phyloP scores from a whole-genome alignment of 2,329 filamentous ascomycete genomes.

The Fusarium armeniacum region DNA sequence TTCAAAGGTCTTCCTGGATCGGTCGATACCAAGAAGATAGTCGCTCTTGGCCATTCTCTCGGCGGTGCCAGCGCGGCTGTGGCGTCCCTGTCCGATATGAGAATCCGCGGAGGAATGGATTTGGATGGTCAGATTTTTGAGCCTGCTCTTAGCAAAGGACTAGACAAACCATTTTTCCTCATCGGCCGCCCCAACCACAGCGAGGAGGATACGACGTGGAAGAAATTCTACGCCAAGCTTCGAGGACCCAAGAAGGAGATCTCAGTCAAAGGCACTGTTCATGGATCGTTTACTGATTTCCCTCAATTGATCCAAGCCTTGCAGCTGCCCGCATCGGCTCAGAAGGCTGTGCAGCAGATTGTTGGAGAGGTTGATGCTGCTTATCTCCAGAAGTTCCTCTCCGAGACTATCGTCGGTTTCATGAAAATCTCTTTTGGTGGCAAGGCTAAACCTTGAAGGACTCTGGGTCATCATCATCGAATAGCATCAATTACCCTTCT shows the following conservation, averaged over 20 bases:
- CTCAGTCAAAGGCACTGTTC: conserved; percentile 46
- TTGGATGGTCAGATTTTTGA: conserved; percentile 58
- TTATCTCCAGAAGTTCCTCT: conserved; percentile 39
- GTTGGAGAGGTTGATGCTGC: conserved; percentile 34
- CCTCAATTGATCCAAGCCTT: conserved; percentile 49
- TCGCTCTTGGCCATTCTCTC: conserved; percentile 58
- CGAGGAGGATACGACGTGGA: conserved; percentile 53
- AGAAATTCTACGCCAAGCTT: conserved; percentile 49
- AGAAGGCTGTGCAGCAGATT: neutral
- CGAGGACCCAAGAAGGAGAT: conserved; percentile 47
- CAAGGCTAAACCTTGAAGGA: neutral
- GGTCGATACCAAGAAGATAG: conserved; percentile 50
- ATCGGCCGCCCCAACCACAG: conserved; percentile 52
- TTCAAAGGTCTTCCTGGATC: conserved; percentile 44
- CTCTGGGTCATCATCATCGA: accelerated
- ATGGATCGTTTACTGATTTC: conserved; percentile 54
- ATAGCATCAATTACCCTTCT: neutral
- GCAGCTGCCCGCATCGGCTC: conserved; percentile 30
- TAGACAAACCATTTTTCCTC: conserved; percentile 51
- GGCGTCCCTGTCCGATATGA: conserved; percentile 50
- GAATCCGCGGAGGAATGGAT: conserved; percentile 57
- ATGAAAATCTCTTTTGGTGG: conserved; percentile 13
- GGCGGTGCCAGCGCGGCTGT: conserved; percentile 57
- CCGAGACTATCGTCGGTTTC: conserved; percentile 43
- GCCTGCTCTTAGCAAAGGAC: conserved; percentile 48